phyloP scores from a whole-genome alignment of 1,284 basidiomycete genomes.

The Fomitiporia mediterranea region DNA sequence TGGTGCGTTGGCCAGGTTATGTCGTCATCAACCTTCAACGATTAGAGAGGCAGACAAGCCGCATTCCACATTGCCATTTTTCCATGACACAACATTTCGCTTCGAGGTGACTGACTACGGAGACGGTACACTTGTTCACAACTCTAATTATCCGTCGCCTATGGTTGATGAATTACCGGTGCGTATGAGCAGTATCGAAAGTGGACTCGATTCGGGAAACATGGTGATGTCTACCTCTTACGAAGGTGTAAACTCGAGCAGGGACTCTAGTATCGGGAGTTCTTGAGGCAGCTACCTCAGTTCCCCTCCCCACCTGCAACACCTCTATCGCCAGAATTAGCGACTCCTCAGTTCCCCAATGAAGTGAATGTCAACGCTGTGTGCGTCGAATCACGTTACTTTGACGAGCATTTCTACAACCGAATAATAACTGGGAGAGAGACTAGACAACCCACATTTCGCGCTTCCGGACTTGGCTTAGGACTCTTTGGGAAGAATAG shows the following conservation, averaged over 20 bases:
- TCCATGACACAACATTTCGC: not conserved
- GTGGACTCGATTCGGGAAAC: not conserved
- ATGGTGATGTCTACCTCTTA: conserved; percentile 6
- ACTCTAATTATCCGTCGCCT: not conserved
- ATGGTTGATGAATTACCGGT: not conserved
- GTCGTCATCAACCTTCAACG: not conserved
- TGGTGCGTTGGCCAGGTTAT: not conserved
- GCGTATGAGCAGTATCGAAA: not conserved
- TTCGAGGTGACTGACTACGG: conserved; percentile 6
- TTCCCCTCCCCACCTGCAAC: conserved; percentile 13
- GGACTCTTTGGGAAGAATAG: not conserved
- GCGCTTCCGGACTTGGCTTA: not conserved
- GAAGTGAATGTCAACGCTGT: conserved; percentile 1
- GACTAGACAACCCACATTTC: not conserved
- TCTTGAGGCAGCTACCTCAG: conserved; percentile 11
- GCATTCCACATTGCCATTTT: not conserved
- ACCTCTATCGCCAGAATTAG: not conserved
- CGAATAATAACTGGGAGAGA: not conserved
- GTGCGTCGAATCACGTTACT: not conserved
- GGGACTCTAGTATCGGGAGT: conserved; percentile 9
- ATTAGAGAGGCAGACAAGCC: conserved; percentile 5
- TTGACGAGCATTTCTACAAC: not conserved
- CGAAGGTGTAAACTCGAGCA: conserved; percentile 6
- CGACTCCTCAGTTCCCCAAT: conserved; percentile 6
- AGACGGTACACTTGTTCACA: not conserved